phyloP scores from a whole-genome alignment of 495 filamentous ascomycete species.

The Annulohypoxylon stygium region DNA sequence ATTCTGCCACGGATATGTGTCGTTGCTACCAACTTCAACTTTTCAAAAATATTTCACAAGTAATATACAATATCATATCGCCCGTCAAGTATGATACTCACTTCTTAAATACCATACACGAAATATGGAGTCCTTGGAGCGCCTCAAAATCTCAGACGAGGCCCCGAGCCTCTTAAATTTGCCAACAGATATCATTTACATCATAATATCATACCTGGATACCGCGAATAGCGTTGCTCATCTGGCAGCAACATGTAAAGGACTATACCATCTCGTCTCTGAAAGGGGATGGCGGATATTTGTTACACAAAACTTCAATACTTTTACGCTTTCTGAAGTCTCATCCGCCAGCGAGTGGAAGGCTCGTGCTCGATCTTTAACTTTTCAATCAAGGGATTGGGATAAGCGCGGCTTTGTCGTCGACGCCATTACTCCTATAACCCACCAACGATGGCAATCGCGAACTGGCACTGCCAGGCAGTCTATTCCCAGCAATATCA shows the following conservation, averaged over 20 bases:
- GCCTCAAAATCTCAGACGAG: conserved; percentile 20
- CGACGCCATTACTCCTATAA: conserved; percentile 37
- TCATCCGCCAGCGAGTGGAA: conserved; percentile 49
- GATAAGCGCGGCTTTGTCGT: conserved; percentile 55
- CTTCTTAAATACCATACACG: background rate
- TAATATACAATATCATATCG: background rate
- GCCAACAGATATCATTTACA: conserved; percentile 57
- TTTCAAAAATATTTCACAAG: background rate
- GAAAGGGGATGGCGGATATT: conserved; percentile 60
- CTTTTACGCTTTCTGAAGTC: conserved; percentile 44
- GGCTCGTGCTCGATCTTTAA: conserved; percentile 54
- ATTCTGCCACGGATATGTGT: conserved; percentile 26
- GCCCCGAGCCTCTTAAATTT: conserved; percentile 44
- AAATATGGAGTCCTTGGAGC: conserved; percentile 17
- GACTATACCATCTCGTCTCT: conserved; percentile 47
- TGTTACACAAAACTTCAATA: conserved; percentile 55
- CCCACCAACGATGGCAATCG: conserved; percentile 17
- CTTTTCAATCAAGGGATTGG: conserved; percentile 61
- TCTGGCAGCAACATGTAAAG: conserved; percentile 51
- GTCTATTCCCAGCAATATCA: conserved; percentile 52
- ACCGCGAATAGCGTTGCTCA: conserved; percentile 55
- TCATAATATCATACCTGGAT: conserved; percentile 55
- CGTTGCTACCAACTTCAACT: conserved; percentile 22
- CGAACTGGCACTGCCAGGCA: conserved; percentile 19
- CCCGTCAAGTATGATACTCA: background rate